Base-by-base conservation (phyloP, 495 filamentous ascomycete species). In the Bryoglossum gracile region DNA sequence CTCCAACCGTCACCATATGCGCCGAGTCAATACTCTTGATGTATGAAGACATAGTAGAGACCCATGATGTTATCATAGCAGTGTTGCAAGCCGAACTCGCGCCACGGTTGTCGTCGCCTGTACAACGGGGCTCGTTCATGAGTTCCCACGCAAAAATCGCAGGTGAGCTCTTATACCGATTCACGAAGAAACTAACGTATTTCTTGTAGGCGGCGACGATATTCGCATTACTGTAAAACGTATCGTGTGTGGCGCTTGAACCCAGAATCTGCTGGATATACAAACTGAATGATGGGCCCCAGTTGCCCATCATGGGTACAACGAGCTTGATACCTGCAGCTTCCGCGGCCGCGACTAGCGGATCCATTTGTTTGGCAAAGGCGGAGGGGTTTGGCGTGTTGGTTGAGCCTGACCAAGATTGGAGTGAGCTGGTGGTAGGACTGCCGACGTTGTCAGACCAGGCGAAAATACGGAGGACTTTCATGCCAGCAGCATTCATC, bases 91-190 rank as follows among this genome's bases (percentile, higher is more conserved):
- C n/a, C n/a, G n/a, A n/a, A n/a, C n/a, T n/a, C n/a, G n/a, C n/a
- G n/a, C n/a, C n/a, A n/a, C n/a, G n/a, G n/a, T n/a, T n/a, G n/a
- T n/a, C n/a, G n/a, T n/a, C n/a, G 16, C 71, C 78, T 14, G 72
- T 72, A 69, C 83, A 86, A 47, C 81, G 72, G 8, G 81, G 77
- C 67, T 87, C 84, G 59, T 88, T 88, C 16, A 70, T 75, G 5
- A 87, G 66, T 56, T 87, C 82, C 84, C 84, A 88, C 0, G 80
- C 75, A 57, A 87, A 81, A 48, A 87, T 70, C 1, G 83, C 77
- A 0, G 70, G 45, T 2, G 73, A 78, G 30, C 58, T 65, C 17
- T 57, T 65, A 62, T 86, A 86, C 8, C 82, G 75, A 25, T 62
- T 64, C 1, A 89, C 70, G 9, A 87, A 72, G 9, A 79, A 68